Conservation (phyloP, 768 basidiomycete genomes). For the Psilocybe azurescens region DNA sequence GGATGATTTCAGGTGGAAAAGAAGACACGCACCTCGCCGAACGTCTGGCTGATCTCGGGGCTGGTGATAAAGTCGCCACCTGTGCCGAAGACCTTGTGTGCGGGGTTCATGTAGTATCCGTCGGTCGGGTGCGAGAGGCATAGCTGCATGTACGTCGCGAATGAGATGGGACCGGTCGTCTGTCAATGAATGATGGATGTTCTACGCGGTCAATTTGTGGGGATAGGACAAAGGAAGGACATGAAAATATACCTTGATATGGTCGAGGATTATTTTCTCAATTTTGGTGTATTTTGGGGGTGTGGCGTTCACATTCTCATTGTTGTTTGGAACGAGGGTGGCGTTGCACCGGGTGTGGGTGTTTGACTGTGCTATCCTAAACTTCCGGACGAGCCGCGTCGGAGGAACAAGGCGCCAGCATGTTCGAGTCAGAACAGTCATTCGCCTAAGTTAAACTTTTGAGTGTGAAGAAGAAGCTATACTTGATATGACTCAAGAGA, state of each 20-base stretch:
- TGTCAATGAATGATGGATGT: slow-evolving; percentile 30
- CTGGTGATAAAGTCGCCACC: slow-evolving; percentile 95
- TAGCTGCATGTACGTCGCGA: slow-evolving; percentile 90
- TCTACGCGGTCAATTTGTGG: slow-evolving; percentile 7
- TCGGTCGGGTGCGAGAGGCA: slow-evolving; percentile 89
- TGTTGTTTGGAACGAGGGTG: background rate
- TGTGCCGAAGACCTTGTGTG: slow-evolving; percentile 80
- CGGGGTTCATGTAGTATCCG: slow-evolving; percentile 89
- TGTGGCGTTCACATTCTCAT: background rate
- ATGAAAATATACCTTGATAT: slow-evolving; percentile 60
- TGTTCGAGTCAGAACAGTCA: slow-evolving; percentile 23
- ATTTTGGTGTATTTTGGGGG: slow-evolving; percentile 41
- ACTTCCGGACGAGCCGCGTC: background rate
- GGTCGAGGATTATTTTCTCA: slow-evolving; percentile 72
- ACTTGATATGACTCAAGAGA: background rate
- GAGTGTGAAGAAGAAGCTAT: background rate
- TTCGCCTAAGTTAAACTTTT: background rate
- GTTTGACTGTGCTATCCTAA: background rate
- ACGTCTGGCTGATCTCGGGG: slow-evolving; percentile 95
- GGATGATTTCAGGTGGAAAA: background rate
- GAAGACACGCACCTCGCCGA: slow-evolving; percentile 80
- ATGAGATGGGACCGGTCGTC: slow-evolving; percentile 89
- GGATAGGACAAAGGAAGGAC: too few species aligned
- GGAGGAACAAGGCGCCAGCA: slow-evolving; percentile 1
- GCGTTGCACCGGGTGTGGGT: slow-evolving; percentile 10